These are phyloP conservation scores for Drechslerella dactyloides DNA, from an alignment of 2,329 filamentous ascomycete species.

Conservation along the genomic window DNA sequence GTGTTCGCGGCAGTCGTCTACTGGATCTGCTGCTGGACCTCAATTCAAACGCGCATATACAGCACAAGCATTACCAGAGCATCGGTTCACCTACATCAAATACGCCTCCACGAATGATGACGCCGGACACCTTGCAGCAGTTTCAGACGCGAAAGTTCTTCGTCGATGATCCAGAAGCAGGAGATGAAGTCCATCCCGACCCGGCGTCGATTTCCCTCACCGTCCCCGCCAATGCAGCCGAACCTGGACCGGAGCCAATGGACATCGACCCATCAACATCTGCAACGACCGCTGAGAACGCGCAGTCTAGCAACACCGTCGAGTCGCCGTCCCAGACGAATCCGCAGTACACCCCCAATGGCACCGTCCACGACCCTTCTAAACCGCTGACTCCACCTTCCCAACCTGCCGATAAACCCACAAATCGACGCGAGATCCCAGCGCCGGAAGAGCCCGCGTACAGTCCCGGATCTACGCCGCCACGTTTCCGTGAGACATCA, in stretches of 20 bases:
- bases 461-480: conserved; percentile 52
- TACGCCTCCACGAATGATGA: conserved; percentile 60
- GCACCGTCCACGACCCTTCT: conserved; percentile 42
- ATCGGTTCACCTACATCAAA: conserved; percentile 61
- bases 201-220: conserved; percentile 9
- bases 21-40: conserved; percentile 88
- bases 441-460: conserved; percentile 48
- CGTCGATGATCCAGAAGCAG: conserved; percentile 48
- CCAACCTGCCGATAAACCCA: conserved; percentile 27
- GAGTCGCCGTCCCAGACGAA: conserved; percentile 29
- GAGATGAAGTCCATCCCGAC: conserved; percentile 5
- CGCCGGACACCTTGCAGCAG: conserved; percentile 52
- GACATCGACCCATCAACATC: conserved; percentile 28
- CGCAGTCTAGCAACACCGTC: not conserved
- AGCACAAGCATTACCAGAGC: conserved; percentile 75
- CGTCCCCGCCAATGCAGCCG: not conserved
- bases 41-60: conserved; percentile 81
- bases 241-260: conserved; percentile 44
- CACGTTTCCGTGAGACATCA: conserved; percentile 53
- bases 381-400: conserved; percentile 42
- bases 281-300: not conserved
- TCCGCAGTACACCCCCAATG: conserved; percentile 40
- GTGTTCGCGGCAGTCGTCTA: conserved; percentile 69
- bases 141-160: conserved; percentile 43
- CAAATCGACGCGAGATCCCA: conserved; percentile 20